Evolutionary conservation across 2,329 filamentous ascomycete species (phyloP).

Genomic region (Nemania bipapillata): DNA sequence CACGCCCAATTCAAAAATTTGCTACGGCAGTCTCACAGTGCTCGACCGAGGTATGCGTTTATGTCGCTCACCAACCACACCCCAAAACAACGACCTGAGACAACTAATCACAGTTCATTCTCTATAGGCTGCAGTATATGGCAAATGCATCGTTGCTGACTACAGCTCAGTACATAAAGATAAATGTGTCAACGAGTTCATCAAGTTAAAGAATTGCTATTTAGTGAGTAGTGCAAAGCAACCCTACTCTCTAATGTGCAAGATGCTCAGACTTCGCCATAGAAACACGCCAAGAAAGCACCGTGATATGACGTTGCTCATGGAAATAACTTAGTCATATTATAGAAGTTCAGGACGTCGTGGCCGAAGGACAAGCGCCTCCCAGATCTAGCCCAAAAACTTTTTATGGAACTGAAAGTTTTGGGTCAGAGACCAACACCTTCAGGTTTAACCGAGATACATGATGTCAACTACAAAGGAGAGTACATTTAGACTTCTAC

Average conservation of each 20-base stretch:
- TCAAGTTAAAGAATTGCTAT: conserved; percentile 87
- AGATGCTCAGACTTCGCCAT: conserved; percentile 31
- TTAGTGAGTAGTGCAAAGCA: conserved; percentile 67
- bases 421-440: not conserved
- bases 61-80: not conserved
- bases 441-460: conserved; percentile 11
- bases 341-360: not conserved
- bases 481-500: conserved; percentile 11
- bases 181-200: conserved; percentile 87
- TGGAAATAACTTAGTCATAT: not conserved
- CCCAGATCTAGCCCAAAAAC: no score
- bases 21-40: conserved; percentile 66
- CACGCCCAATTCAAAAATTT: conserved; percentile 66
- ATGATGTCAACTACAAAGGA: conserved; percentile 17
- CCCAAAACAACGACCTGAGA: not conserved
- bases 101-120: conserved; percentile 17
- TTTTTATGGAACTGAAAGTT: not conserved
- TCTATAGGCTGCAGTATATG: conserved; percentile 80
- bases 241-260: not conserved
- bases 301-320: conserved; percentile 43
- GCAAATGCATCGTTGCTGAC: conserved; percentile 88
- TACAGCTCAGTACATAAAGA: conserved; percentile 92
- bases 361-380: not conserved
- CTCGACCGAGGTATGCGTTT: conserved; percentile 60
- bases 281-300: conserved; percentile 65